These are phyloP conservation scores for Hebeloma cylindrosporum DNA, from an alignment of 768 basidiomycete genomes.

Conservation along the genomic window DNA sequence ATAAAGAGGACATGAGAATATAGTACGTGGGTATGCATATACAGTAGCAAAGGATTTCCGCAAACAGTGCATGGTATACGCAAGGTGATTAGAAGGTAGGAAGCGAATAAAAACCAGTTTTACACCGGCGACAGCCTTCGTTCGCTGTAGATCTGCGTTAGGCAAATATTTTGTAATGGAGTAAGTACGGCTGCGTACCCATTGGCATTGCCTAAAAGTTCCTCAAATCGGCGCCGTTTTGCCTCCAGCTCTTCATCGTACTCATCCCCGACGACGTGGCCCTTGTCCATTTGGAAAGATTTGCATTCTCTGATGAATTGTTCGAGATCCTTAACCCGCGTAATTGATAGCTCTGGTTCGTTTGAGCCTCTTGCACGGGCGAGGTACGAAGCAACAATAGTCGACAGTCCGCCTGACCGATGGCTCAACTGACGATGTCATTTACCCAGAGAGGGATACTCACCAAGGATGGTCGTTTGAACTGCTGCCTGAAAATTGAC, in stretches of 20 bases:
- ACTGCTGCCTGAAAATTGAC: constrained; percentile 37
- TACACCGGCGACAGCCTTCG: too few relatives aligned
- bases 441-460: constrained; percentile 3
- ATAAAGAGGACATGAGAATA: too few relatives aligned
- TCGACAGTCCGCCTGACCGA: constrained; percentile 55
- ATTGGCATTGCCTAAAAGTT: constrained; percentile 31
- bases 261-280: constrained; percentile 37
- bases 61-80: too few relatives aligned
- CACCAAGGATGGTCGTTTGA: constrained; percentile 38
- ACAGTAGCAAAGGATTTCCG: too few relatives aligned
- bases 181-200: constrained; percentile 18
- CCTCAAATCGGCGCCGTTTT: constrained; percentile 27
- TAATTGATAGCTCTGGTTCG: constrained; percentile 61
- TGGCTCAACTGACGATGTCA: background rate
- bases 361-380: constrained; percentile 66
- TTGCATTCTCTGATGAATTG: constrained; percentile 62
- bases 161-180: background rate
- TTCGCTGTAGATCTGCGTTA: too few relatives aligned
- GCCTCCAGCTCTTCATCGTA: constrained; percentile 32
- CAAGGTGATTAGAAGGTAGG: too few relatives aligned
- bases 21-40: too few relatives aligned
- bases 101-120: too few relatives aligned
- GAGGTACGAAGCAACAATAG: constrained; percentile 70
- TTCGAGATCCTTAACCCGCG: constrained; percentile 57
- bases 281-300: constrained; percentile 59